phyloP scores from a whole-genome alignment of 75 land plant genomes.

The Sequoia sempervirens region DNA sequence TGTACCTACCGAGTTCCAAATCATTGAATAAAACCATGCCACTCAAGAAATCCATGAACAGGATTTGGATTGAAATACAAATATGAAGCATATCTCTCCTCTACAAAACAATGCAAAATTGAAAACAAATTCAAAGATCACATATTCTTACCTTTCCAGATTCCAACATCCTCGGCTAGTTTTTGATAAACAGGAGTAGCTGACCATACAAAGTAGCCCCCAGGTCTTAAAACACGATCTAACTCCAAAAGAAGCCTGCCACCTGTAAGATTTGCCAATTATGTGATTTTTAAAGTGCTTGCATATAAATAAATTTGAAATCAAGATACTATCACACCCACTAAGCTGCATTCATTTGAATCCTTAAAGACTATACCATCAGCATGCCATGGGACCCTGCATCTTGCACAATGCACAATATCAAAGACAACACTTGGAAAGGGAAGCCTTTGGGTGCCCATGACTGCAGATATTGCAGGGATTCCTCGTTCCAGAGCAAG shows the following conservation, averaged over 20 bases:
- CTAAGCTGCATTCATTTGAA: not conserved
- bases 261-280: constrained; percentile 28
- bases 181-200: constrained; percentile 76
- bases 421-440: constrained; percentile 71
- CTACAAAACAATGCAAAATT: not conserved
- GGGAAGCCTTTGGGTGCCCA: constrained; percentile 61
- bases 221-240: constrained; percentile 65
- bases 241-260: constrained; percentile 67
- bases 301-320: not conserved
- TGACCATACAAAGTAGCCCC: constrained; percentile 74
- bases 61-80: not conserved
- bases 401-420: constrained; percentile 71
- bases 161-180: constrained; percentile 43
- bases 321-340: not conserved
- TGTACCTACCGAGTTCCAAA: not conserved
- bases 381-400: constrained; percentile 73
- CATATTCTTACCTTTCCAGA: constrained; percentile 56
- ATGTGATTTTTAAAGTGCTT: not conserved
- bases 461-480: constrained; percentile 66
- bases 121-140: not conserved
- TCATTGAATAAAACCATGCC: not conserved
- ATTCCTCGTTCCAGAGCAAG: constrained; percentile 76
- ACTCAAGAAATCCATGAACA: not conserved
- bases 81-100: not conserved
- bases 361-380: constrained; percentile 35